A percentile compares a stretch with the other conserved stretches of the same genome.
Evolutionary conservation across 495 filamentous ascomycete species (phyloP).

Genomic region (Sphaerosporella brunnea): DNA sequence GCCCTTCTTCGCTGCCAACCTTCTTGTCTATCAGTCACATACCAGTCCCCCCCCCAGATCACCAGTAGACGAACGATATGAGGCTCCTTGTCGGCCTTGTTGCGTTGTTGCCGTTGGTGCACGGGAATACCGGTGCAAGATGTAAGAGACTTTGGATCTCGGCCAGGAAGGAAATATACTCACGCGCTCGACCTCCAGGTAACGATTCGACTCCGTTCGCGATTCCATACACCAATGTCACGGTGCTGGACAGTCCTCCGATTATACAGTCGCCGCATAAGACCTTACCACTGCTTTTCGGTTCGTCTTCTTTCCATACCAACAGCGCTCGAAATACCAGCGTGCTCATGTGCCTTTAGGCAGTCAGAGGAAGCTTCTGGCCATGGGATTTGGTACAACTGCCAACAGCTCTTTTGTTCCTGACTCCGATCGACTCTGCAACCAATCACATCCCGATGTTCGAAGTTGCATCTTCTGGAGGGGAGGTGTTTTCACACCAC

Average conservation of each 20-base stretch:
- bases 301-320: background rate
- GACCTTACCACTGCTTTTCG: background rate
- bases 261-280: background rate
- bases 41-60: too few relatives aligned
- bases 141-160: background rate
- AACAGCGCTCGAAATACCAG: background rate
- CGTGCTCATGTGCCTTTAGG: background rate
- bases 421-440: background rate
- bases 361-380: background rate
- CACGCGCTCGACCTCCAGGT: background rate
- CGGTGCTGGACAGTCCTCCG: background rate
- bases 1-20: too few relatives aligned
- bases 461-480: constrained; percentile 17
- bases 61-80: too few relatives aligned
- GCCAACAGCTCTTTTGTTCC: background rate
- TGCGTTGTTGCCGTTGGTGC: background rate
- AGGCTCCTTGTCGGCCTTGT: background rate
- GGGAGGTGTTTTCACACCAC: constrained; percentile 16
- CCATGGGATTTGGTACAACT: background rate
- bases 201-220: background rate
- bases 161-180: background rate
- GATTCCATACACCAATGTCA: background rate
- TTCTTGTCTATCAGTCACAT: too few relatives aligned
- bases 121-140: background rate
- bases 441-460: background rate